Evolutionary conservation across 2,329 filamentous ascomycete species (phyloP).

Genomic region (Xenoacremonium recifei): DNA sequence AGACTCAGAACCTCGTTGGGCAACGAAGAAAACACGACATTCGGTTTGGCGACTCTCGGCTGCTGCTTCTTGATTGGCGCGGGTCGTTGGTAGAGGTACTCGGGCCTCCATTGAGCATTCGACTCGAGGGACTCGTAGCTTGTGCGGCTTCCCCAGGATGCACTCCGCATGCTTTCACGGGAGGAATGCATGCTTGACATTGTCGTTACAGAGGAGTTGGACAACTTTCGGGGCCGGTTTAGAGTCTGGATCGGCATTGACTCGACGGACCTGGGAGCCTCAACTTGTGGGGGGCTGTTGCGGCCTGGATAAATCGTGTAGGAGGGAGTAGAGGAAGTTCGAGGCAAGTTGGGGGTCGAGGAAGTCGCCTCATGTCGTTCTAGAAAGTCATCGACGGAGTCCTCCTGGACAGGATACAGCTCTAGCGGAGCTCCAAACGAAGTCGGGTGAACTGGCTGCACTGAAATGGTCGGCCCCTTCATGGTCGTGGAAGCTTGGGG

Average conservation of each 20-base stretch:
- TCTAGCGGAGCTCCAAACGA: conserved; percentile 18
- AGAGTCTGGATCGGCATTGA: conserved; percentile 20
- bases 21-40: conserved; percentile 54
- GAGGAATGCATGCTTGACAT: conserved; percentile 26
- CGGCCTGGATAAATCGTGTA: conserved; percentile 33
- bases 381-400: conserved; percentile 14
- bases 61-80: conserved; percentile 19
- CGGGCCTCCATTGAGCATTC: conserved; percentile 15
- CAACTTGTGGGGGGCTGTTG: conserved; percentile 22
- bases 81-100: conserved; percentile 21
- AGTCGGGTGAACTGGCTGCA: conserved; percentile 19
- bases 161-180: conserved; percentile 25
- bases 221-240: conserved; percentile 38
- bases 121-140: conserved; percentile 42
- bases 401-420: conserved; percentile 18
- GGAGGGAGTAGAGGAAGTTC: conserved; percentile 17
- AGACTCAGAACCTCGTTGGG: conserved; percentile 59
- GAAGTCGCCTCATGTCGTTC: conserved; percentile 10
- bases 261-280: conserved; percentile 20
- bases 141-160: conserved; percentile 36
- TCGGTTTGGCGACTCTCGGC: conserved; percentile 33
- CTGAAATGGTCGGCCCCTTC: conserved; percentile 20
- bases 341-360: conserved; percentile 8
- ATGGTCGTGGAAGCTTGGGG: conserved; percentile 13
- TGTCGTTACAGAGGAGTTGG: conserved; percentile 25